phyloP scores from a whole-genome alignment of 345 rosid species.

The Salix caprea region DNA sequence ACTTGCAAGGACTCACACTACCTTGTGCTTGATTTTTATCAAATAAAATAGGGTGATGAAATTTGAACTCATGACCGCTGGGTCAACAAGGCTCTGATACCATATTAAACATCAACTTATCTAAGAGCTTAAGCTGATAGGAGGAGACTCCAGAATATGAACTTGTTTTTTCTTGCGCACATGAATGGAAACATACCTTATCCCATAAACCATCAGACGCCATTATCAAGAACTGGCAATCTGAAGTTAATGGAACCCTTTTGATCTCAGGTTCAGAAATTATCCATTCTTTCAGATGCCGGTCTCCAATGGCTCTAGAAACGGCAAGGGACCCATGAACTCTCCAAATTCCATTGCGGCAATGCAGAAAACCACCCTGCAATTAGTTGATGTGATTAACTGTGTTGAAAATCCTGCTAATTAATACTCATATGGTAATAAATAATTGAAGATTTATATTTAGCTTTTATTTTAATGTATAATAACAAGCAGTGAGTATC shows the following conservation, averaged over 20 bases:
- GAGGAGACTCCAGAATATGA: no score
- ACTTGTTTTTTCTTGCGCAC: background rate
- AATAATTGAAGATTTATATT: no score
- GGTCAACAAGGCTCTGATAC: no score
- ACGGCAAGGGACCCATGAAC: slow-evolving; percentile 51
- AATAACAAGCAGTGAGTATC: background rate
- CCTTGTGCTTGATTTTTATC: no score
- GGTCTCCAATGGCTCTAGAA: slow-evolving; percentile 56
- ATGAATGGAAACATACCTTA: slow-evolving; percentile 29
- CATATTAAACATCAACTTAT: no score
- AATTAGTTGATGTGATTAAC: background rate
- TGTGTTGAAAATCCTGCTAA: background rate
- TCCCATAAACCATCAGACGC: slow-evolving; percentile 68
- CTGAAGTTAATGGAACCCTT: slow-evolving; percentile 27
- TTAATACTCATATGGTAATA: no score
- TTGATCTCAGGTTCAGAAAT: slow-evolving; percentile 51
- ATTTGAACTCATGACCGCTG: no score
- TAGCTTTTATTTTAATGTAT: background rate
- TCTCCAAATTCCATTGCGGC: slow-evolving; percentile 43
- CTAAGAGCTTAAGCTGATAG: no score
- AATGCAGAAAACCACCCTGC: slow-evolving; percentile 51
- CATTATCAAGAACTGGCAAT: slow-evolving; percentile 41
- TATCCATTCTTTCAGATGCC: slow-evolving; percentile 45
- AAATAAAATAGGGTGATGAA: no score
- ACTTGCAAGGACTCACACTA: no score